These are phyloP conservation scores for Bacterosira constricta DNA, from an alignment of 108 stramenopile species.

Conservation along the genomic window DNA sequence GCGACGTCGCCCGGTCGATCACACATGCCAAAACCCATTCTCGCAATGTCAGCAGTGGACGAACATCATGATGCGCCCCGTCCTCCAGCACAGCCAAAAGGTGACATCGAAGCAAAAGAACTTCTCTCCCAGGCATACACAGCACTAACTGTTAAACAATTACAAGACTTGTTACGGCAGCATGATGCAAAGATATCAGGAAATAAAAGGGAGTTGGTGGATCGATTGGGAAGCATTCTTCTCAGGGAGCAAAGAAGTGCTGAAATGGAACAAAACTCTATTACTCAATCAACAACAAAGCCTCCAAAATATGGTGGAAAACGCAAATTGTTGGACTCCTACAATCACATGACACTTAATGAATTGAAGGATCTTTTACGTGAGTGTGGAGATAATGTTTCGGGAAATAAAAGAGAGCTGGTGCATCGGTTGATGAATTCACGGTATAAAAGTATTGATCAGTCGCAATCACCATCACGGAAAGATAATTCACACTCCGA, in stretches of 20 bases:
- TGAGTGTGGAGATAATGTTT: not conserved
- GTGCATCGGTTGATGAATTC: slow-evolving; percentile 2
- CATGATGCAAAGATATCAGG: not conserved
- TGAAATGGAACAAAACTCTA: not conserved
- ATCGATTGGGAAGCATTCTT: slow-evolving; percentile 2
- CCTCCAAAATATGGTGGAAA: not conserved
- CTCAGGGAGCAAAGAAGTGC: too few relatives aligned
- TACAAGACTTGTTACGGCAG: slow-evolving; percentile 9
- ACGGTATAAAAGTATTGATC: slow-evolving; percentile 3
- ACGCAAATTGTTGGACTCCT: not conserved
- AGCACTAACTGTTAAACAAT: not conserved
- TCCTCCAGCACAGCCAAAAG: not conserved
- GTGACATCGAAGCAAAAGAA: not conserved
- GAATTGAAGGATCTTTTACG: slow-evolving; percentile 22
- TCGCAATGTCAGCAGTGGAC: not conserved
- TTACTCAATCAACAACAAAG: not conserved
- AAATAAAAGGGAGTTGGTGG: slow-evolving; percentile 3
- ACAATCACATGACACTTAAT: slow-evolving; percentile 3
- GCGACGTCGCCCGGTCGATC: not conserved
- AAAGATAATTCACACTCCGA: not conserved
- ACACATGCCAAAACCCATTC: not conserved
- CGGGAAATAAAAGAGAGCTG: slow-evolving; percentile 14
- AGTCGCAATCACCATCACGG: not conserved
- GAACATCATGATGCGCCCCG: not conserved
- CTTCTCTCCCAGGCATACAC: slow-evolving; percentile 1